Evolutionary conservation across 176 grass and related monocot species (phyloP).

Genomic region (Oryza longistaminata): DNA sequence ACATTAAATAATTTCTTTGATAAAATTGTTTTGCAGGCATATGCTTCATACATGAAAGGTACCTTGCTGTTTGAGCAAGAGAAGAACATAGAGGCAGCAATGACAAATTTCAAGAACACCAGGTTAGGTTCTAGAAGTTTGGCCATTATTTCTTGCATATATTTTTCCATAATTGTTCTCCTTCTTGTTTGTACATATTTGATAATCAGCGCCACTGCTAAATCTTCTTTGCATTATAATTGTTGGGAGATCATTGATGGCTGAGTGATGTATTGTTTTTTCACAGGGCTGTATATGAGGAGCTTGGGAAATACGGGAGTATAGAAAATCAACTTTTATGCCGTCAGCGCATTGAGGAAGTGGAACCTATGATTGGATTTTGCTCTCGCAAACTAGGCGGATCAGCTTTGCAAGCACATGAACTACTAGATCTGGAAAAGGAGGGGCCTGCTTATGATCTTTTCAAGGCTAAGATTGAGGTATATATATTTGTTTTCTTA

Average conservation of each 20-base stretch:
- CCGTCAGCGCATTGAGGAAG: constrained; percentile 84
- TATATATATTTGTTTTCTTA: constrained; percentile 28
- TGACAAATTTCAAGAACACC: constrained; percentile 93
- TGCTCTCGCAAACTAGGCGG: constrained; percentile 92
- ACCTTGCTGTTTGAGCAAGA: constrained; percentile 97
- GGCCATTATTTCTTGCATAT: background rate
- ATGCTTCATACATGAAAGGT: constrained; percentile 98
- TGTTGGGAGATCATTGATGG: background rate
- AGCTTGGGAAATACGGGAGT: constrained; percentile 88
- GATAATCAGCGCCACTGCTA: background rate
- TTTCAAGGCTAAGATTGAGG: constrained; percentile 94
- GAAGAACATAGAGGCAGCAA: constrained; percentile 85
- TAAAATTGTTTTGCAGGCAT: constrained; percentile 55
- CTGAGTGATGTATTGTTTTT: constrained; percentile 17
- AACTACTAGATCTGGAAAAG: constrained; percentile 83
- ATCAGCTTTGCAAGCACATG: constrained; percentile 81
- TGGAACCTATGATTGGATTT: constrained; percentile 97
- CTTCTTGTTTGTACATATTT: constrained; percentile 18
- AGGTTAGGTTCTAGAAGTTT: constrained; percentile 44
- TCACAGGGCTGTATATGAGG: constrained; percentile 85
- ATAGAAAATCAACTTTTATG: constrained; percentile 98
- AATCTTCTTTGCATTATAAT: constrained; percentile 11
- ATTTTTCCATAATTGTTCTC: constrained; percentile 12
- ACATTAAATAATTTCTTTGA: background rate
- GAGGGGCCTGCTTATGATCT: constrained; percentile 90